Evolutionary conservation across 768 basidiomycete genomes (phyloP).

Genomic region (Dendrothele bispora): DNA sequence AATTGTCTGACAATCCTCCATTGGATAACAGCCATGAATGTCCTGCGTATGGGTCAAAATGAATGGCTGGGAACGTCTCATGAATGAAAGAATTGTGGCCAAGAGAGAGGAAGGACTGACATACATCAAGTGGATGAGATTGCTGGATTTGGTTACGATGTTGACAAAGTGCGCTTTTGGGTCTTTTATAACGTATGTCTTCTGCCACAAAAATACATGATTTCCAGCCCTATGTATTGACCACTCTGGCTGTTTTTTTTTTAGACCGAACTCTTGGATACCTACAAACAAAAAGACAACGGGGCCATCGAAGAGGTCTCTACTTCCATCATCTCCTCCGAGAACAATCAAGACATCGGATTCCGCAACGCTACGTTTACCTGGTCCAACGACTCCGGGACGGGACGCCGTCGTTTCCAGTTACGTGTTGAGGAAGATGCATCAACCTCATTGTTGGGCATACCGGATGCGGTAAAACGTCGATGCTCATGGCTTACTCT

Average conservation of each 20-base stretch:
- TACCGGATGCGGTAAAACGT: conserved; percentile 64
- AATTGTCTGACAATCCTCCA: too few species aligned
- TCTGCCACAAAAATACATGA: too few species aligned
- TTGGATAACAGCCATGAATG: conserved; percentile 47
- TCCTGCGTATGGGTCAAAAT: conserved; percentile 69
- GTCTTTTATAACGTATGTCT: conserved; percentile 36
- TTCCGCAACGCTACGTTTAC: conserved; percentile 54
- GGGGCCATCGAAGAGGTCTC: neutral
- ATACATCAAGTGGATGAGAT: conserved; percentile 50
- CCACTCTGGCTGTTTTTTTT: too few species aligned
- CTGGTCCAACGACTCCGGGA: conserved; percentile 47
- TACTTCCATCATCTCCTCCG: conserved; percentile 7
- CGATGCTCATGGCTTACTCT: conserved; percentile 61
- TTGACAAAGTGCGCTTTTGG: conserved; percentile 44
- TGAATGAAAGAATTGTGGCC: conserved; percentile 48
- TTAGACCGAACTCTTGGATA: conserved; percentile 49
- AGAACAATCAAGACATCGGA: conserved; percentile 39
- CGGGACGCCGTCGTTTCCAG: conserved; percentile 39
- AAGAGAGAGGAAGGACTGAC: conserved; percentile 61
- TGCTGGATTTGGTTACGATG: conserved; percentile 47
- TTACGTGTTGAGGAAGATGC: conserved; percentile 50
- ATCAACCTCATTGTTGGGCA: conserved; percentile 62
- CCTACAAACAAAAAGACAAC: conserved; percentile 28
- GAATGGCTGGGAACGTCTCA: conserved; percentile 64
- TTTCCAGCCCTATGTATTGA: neutral